Conservation (phyloP, 768 basidiomycete species). For the Suillus placidus region DNA sequence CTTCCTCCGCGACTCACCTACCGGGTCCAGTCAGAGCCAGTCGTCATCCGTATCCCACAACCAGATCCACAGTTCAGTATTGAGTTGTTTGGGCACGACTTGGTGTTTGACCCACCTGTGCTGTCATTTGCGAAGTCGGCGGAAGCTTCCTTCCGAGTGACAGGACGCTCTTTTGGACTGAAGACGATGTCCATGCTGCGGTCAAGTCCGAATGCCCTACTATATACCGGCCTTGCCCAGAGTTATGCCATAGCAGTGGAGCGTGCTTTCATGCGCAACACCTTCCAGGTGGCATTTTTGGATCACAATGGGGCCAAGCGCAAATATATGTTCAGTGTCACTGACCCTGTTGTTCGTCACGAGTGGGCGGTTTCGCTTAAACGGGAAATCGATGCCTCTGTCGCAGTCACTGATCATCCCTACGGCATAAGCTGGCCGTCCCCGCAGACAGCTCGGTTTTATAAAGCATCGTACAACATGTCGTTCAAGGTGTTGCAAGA, state of each 20-base stretch:
- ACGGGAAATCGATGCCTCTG: constrained; percentile 62
- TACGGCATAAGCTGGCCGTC: constrained; percentile 38
- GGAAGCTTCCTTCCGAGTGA: constrained; percentile 89
- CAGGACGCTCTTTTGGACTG: constrained; percentile 79
- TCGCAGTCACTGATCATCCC: constrained; percentile 25
- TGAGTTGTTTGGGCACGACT: constrained; percentile 83
- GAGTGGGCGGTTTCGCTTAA: constrained; percentile 73
- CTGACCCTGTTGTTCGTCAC: constrained; percentile 73
- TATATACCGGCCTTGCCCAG: constrained; percentile 80
- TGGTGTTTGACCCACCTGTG: constrained; percentile 84
- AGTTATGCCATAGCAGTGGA: constrained; percentile 81
- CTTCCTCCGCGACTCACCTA: constrained; percentile 83
- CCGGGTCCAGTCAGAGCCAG: constrained; percentile 84
- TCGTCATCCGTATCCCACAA: constrained; percentile 83
- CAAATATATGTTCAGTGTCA: constrained; percentile 94
- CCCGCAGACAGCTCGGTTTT: constrained; percentile 47
- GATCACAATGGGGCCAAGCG: constrained; percentile 69
- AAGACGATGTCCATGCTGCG: constrained; percentile 85
- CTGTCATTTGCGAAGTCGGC: constrained; percentile 78
- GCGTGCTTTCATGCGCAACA: constrained; percentile 95
- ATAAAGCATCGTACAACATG: constrained; percentile 70
- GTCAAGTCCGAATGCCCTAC: constrained; percentile 78
- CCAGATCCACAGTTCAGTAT: constrained; percentile 83
- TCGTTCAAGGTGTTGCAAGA: constrained; percentile 87
- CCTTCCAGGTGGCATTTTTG: constrained; percentile 88